Percentiles rank a stretch among this genome's conserved stretches.
Conservation (phyloP, 2,329 filamentous ascomycete species). For the Lachnellula hyalina region DNA sequence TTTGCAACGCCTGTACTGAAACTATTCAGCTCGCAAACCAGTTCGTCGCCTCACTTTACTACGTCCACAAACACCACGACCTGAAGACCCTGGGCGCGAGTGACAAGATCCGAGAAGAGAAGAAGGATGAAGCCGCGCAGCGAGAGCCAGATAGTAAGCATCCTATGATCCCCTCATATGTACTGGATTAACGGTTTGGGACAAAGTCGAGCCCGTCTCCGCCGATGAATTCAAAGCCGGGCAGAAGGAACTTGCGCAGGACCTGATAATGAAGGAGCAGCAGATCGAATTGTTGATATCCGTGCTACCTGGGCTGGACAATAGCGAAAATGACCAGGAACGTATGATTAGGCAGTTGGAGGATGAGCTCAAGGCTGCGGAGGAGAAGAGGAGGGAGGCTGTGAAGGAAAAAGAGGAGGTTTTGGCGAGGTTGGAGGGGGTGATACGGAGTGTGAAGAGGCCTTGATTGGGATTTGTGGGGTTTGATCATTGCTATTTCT, state of each 20-base stretch:
- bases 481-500: not conserved
- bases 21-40: constrained; percentile 56
- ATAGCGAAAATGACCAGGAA: constrained; percentile 72
- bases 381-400: constrained; percentile 57
- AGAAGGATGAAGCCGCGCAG: constrained; percentile 30
- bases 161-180: not conserved
- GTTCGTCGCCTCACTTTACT: constrained; percentile 62
- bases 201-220: constrained; percentile 54
- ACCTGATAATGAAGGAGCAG: constrained; percentile 74
- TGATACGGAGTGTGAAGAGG: constrained; percentile 55
- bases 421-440: constrained; percentile 52
- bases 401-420: constrained; percentile 59
- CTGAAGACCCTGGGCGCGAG: constrained; percentile 52
- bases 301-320: constrained; percentile 69
- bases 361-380: constrained; percentile 58
- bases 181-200: constrained; percentile 1
- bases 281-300: constrained; percentile 76
- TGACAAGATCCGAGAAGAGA: constrained; percentile 55
- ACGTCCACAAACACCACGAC: constrained; percentile 63
- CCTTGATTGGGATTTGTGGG: constrained; percentile 37
- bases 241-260: constrained; percentile 67
- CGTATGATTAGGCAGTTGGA: constrained; percentile 60
- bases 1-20: constrained; percentile 3
- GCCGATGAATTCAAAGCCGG: constrained; percentile 61
- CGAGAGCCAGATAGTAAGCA: constrained; percentile 19